Evolutionary conservation across 78 protist species (phyloP).

Genomic region (Mantamonas sphyraenae): DNA sequence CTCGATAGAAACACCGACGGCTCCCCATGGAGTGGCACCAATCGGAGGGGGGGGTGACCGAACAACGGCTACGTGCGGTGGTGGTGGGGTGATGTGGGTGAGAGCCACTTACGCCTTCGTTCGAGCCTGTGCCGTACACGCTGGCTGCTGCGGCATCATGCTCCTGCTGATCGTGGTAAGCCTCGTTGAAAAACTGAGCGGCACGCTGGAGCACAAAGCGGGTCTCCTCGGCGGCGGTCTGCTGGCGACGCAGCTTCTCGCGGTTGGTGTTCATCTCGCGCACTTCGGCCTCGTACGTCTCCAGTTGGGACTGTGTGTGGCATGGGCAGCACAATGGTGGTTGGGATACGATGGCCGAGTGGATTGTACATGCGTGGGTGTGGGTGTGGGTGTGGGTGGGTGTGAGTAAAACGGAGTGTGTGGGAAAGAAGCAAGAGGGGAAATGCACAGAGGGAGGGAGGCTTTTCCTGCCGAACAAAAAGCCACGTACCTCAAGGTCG

Average conservation of each 20-base stretch:
- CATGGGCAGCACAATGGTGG: no score
- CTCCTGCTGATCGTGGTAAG: no score
- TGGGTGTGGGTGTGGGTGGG: neutral
- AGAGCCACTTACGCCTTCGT: no score
- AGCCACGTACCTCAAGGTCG: neutral
- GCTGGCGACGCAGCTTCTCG: conserved; percentile 40
- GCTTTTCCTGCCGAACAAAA: neutral
- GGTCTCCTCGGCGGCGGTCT: conserved; percentile 53
- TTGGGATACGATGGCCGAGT: no score
- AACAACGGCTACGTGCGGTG: no score
- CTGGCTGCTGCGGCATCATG: neutral
- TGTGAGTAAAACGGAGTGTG: neutral
- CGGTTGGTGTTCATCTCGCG: conserved; percentile 56
- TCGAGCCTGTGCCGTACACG: no score
- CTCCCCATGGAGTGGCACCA: neutral
- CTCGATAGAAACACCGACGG: neutral
- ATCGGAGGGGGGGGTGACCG: no score
- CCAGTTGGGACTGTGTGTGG: neutral
- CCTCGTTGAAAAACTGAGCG: conserved; percentile 51
- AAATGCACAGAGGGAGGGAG: neutral
- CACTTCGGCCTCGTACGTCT: conserved; percentile 22
- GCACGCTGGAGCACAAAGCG: conserved; percentile 45
- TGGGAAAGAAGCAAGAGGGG: neutral
- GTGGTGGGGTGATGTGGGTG: neutral
- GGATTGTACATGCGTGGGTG: neutral